Base-by-base conservation (phyloP, 805 yeast genomes). In the Lipomyces starkeyi region DNA sequence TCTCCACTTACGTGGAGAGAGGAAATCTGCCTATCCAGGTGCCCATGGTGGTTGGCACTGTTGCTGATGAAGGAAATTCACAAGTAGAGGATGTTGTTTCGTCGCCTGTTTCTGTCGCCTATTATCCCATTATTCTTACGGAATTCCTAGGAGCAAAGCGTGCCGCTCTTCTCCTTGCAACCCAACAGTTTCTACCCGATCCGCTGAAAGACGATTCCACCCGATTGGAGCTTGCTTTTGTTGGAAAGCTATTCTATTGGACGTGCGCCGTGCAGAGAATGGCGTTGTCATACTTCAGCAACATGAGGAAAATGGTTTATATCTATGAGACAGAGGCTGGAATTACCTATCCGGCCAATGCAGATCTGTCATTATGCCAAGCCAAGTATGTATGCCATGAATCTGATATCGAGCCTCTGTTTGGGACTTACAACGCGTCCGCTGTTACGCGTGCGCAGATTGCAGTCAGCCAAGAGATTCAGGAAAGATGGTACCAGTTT, bases 351-450 rank as follows among this genome's bases (percentile, higher is more conserved):
- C 70, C 75, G 5, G 64, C 61, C 54, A 64, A 71, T 56, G 66
- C 27, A 7, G 67, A 61, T 1, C 59, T 65, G 9, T 29, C 63
- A 1, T 66, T 74, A 43, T 76, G 78, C 63, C 49, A 56, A 3
- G 66, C 58, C 27, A 27, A 61, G 11, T 61, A 65, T 27, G 79
- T 75, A 14, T 77, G 79, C 62, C 79, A 77, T 54, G 72, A 75
- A 62, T 75, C 75, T 49, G 79, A 77, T 56, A 64, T 77, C 35
- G 70, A 73, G 43, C 73, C 73, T 1, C 62, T 74, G 2, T 77
- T 77, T 62, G 78, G 78, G 14, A 75, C 77, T 11, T 74, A 65
- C 58, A 55, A 62, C 53, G 22, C 68, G 5, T 40, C 69, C 14
- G 17, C 67, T 7, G 75, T 62, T 1, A 40, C 72, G 7, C 9